A percentile compares a stretch with the other conserved stretches of the same genome.
Evolutionary conservation across 2,329 filamentous ascomycete genomes (phyloP).

Genomic region (Ophiocordyceps camponoti-saundersi): DNA sequence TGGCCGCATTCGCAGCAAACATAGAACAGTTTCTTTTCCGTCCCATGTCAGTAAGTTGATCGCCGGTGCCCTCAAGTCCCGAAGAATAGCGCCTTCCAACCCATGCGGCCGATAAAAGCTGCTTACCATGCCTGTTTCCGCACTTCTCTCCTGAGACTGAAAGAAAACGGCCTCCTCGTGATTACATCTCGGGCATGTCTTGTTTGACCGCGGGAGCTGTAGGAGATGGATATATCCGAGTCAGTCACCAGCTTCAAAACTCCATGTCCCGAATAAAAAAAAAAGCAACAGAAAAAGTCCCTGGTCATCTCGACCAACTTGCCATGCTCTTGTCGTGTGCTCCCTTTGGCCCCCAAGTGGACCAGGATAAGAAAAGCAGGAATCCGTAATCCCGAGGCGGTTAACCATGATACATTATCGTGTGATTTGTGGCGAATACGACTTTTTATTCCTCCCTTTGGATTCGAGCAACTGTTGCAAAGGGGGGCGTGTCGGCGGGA

Average conservation of each 20-base stretch:
- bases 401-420: not conserved
- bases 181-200: conserved; percentile 68
- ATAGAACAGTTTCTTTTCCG: conserved; percentile 67
- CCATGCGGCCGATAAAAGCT: not conserved
- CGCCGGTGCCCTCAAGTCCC: not conserved
- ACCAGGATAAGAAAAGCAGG: not conserved
- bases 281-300: not conserved
- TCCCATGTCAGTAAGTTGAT: conserved; percentile 3
- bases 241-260: conserved; percentile 24
- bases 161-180: conserved; percentile 94
- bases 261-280: conserved; percentile 9
- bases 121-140: conserved; percentile 94
- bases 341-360: not conserved
- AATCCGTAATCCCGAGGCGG: not conserved
- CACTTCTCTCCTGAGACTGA: conserved; percentile 92
- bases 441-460: not conserved
- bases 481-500: not conserved
- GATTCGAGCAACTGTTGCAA: not conserved
- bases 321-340: not conserved
- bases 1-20: conserved; percentile 90
- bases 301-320: not conserved
- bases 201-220: conserved; percentile 82
- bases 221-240: conserved; percentile 18
- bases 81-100: not conserved
- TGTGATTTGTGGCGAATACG: not conserved